These are phyloP conservation scores for Colletotrichum sp. DNA, from an alignment of 2,329 filamentous ascomycete species.

Conservation along the genomic window DNA sequence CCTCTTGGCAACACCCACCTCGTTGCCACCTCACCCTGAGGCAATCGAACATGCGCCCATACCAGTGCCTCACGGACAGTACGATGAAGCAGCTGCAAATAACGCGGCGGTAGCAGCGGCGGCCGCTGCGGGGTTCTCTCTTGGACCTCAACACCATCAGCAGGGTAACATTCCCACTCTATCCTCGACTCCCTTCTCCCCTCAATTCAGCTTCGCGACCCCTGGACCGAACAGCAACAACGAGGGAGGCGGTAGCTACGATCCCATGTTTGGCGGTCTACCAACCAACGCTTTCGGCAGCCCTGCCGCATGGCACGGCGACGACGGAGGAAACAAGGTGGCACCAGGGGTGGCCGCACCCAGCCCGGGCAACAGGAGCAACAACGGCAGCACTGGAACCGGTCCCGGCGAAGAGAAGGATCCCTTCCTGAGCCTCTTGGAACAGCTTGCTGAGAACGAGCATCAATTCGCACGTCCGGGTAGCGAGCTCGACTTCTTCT, in stretches of 20 bases:
- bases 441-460: constrained; percentile 85
- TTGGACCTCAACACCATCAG: constrained; percentile 30
- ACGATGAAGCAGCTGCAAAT: constrained; percentile 37
- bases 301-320: constrained; percentile 55
- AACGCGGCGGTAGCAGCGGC: constrained; percentile 39
- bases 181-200: constrained; percentile 41
- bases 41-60: constrained; percentile 32
- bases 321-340: constrained; percentile 32
- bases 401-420: constrained; percentile 72
- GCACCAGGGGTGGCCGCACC: constrained; percentile 8
- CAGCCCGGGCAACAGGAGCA: constrained; percentile 51
- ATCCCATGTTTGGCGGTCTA: constrained; percentile 65
- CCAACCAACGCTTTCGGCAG: constrained; percentile 60
- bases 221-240: constrained; percentile 33
- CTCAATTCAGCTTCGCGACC: constrained; percentile 45
- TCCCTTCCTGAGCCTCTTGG: constrained; percentile 78
- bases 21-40: constrained; percentile 40
- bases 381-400: constrained; percentile 54
- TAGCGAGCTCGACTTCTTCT: constrained; percentile 80
- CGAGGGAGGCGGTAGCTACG: constrained; percentile 46
- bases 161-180: constrained; percentile 35
- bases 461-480: constrained; percentile 63
- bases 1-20: constrained; percentile 43
- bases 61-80: constrained; percentile 36
- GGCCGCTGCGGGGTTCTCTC: constrained; percentile 41